Evolutionary conservation across 2,329 filamentous ascomycete species (phyloP).

Genomic region (Cordyceps farinosa): DNA sequence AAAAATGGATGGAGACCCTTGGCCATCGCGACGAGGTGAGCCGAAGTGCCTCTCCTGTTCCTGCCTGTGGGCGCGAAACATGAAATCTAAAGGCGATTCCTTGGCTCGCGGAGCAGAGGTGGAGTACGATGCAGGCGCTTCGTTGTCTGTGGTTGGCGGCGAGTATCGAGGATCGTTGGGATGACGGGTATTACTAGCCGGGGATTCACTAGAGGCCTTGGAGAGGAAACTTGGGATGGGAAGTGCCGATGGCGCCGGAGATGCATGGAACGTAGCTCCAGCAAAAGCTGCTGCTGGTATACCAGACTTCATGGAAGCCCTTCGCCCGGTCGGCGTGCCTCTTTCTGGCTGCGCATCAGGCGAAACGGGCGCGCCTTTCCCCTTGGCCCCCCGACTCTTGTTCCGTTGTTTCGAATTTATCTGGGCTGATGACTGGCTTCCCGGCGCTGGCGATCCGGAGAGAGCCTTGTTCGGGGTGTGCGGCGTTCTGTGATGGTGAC

Average conservation of each 20-base stretch:
- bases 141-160: conserved; percentile 50
- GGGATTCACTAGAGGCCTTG: conserved; percentile 68
- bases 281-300: conserved; percentile 67
- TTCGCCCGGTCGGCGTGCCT: conserved; percentile 42
- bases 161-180: conserved; percentile 40
- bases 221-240: conserved; percentile 86
- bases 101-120: conserved; percentile 34
- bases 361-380: conserved; percentile 31
- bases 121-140: conserved; percentile 45
- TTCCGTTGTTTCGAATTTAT: conserved; percentile 28
- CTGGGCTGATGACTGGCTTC: conserved; percentile 24
- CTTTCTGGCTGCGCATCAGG: conserved; percentile 40
- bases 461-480: conserved; percentile 47
- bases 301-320: conserved; percentile 42
- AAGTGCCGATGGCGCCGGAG: conserved; percentile 83
- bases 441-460: conserved; percentile 34
- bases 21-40: conserved; percentile 45
- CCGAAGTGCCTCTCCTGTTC: conserved; percentile 62
- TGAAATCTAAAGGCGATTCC: conserved; percentile 80
- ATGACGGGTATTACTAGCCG: conserved; percentile 37
- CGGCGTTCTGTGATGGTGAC: conserved; percentile 34
- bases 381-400: conserved; percentile 30
- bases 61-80: conserved; percentile 83
- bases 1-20: conserved; percentile 20
- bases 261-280: conserved; percentile 91